phyloP scores from a whole-genome alignment of 306 rosid species.

The Glycine latifolia region DNA sequence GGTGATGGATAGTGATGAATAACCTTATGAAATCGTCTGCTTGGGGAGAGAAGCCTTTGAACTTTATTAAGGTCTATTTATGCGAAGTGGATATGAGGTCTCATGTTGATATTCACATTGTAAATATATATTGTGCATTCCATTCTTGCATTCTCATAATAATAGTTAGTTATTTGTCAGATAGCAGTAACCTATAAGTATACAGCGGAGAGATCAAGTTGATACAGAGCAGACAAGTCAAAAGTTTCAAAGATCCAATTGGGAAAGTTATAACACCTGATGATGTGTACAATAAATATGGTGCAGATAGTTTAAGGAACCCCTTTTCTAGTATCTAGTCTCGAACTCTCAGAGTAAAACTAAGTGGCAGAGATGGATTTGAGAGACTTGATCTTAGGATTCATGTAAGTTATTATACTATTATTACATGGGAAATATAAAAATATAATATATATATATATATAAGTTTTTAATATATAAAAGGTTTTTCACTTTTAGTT shows the following conservation, averaged over 20 bases:
- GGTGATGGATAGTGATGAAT: no score
- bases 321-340: slow-evolving; percentile 89
- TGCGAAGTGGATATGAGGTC: neutral
- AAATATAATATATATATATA: no score
- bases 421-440: no score
- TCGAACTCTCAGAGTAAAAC: slow-evolving; percentile 79
- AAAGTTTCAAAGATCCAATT: slow-evolving; percentile 72
- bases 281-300: slow-evolving; percentile 78
- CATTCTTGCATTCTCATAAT: slow-evolving; percentile 50
- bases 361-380: slow-evolving; percentile 90
- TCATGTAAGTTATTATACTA: slow-evolving; percentile 78
- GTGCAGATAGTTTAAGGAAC: slow-evolving; percentile 73
- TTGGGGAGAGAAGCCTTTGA: no score
- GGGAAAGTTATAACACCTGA: slow-evolving; percentile 97
- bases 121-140: slow-evolving; percentile 39
- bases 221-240: slow-evolving; percentile 70
- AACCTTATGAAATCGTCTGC: no score
- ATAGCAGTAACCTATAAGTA: slow-evolving; percentile 68
- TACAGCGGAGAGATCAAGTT: slow-evolving; percentile 67
- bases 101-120: slow-evolving; percentile 31
- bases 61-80: no score
- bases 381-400: slow-evolving; percentile 88
- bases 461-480: no score
- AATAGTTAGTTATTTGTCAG: slow-evolving; percentile 73
- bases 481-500: no score